Percentiles rank a stretch among this genome's conserved stretches.
phyloP scores from a whole-genome alignment of 257 asterid genomes.

The Sherardia arvensis region DNA sequence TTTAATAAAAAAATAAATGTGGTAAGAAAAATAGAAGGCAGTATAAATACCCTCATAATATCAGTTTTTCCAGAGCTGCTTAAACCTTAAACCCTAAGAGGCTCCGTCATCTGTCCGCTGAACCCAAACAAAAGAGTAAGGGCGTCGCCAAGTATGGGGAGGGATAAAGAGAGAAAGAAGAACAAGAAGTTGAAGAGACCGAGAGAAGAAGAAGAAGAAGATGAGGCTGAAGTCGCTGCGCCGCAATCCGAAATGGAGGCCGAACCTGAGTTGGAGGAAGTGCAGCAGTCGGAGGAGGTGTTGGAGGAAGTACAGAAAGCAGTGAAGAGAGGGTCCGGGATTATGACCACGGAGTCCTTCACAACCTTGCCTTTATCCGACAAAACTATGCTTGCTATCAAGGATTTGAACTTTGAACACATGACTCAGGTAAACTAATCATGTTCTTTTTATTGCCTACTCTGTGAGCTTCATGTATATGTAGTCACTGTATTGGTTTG shows the following conservation, averaged over 20 bases:
- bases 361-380: slow-evolving; percentile 42
- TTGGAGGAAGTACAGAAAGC: slow-evolving; percentile 28
- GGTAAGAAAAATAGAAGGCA: too few species aligned
- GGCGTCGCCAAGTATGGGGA: background rate
- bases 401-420: slow-evolving; percentile 58
- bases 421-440: slow-evolving; percentile 74
- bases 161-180: background rate
- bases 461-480: background rate
- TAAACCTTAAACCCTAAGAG: too few species aligned
- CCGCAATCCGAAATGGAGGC: slow-evolving; percentile 15
- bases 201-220: slow-evolving; percentile 16
- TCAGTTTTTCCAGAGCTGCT: too few species aligned
- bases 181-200: slow-evolving; percentile 22
- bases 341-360: slow-evolving; percentile 73
- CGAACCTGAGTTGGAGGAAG: slow-evolving; percentile 20
- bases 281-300: too few species aligned
- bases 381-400: slow-evolving; percentile 60
- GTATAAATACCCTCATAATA: too few species aligned
- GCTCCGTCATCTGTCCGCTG: too few species aligned
- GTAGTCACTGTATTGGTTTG: background rate
- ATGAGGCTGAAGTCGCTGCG: slow-evolving; percentile 15
- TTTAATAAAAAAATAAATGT: too few species aligned
- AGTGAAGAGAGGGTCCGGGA: slow-evolving; percentile 51
- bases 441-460: background rate
- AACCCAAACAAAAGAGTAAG: background rate